These are phyloP conservation scores for Mariannaea elegans DNA, from an alignment of 2,329 filamentous ascomycete species.

Conservation along the genomic window DNA sequence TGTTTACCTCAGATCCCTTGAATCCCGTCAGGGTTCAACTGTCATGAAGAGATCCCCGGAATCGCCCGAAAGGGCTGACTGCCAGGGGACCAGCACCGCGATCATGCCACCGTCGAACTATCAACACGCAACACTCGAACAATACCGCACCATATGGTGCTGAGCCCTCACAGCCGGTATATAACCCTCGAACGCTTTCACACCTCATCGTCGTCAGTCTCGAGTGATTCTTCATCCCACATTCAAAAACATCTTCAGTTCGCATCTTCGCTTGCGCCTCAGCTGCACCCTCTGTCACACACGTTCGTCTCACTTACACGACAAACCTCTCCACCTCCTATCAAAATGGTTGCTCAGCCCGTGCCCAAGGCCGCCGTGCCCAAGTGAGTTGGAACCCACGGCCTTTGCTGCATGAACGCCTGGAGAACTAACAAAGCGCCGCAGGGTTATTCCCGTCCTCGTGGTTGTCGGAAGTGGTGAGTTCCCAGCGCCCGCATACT, in stretches of 20 bases:
- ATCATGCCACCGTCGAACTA: slow-evolving; percentile 40
- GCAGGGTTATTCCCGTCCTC: slow-evolving; percentile 33
- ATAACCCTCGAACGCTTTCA: slow-evolving; percentile 21
- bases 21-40: not conserved
- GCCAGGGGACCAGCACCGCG: slow-evolving; percentile 22
- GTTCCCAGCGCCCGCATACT: not conserved
- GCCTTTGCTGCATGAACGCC: not conserved
- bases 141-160: slow-evolving; percentile 18
- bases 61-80: slow-evolving; percentile 25
- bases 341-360: slow-evolving; percentile 33
- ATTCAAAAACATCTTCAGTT: slow-evolving; percentile 18
- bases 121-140: slow-evolving; percentile 28
- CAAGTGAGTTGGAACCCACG: slow-evolving; percentile 23
- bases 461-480: slow-evolving; percentile 34
- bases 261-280: slow-evolving; percentile 13
- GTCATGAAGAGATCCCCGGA: slow-evolving; percentile 13
- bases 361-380: slow-evolving; percentile 34
- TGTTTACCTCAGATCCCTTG: slow-evolving; percentile 2
- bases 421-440: slow-evolving; percentile 12
- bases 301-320: slow-evolving; percentile 22
- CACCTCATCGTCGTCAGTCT: slow-evolving; percentile 24
- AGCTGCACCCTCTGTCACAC: slow-evolving; percentile 9
- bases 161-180: slow-evolving; percentile 17
- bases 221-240: slow-evolving; percentile 21
- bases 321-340: slow-evolving; percentile 4